Evolutionary conservation across 345 rosid genomes (phyloP).

Genomic region (Chamaenerion angustifolium): DNA sequence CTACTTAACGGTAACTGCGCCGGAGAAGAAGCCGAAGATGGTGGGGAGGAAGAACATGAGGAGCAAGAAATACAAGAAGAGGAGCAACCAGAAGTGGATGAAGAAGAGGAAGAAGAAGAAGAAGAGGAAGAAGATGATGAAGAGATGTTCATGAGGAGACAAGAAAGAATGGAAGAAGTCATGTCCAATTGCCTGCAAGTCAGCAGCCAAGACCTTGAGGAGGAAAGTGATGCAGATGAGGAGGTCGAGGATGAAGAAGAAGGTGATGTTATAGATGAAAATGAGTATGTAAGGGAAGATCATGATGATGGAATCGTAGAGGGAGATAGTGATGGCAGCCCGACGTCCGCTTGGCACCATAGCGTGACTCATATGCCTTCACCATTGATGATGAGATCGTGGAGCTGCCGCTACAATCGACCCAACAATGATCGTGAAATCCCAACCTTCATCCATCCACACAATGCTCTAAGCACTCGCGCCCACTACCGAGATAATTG

Average conservation of each 20-base stretch:
- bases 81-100: background rate
- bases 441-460: too few relatives aligned
- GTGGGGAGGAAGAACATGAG: too few relatives aligned
- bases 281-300: background rate
- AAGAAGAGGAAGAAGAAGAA: background rate
- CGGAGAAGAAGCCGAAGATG: too few relatives aligned
- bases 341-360: too few relatives aligned
- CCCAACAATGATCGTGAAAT: too few relatives aligned
- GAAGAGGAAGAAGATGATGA: constrained; percentile 11
- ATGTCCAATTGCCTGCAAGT: constrained; percentile 11
- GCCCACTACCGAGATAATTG: too few relatives aligned
- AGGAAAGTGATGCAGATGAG: background rate
- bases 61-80: background rate
- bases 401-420: too few relatives aligned
- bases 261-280: constrained; percentile 12
- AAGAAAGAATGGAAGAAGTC: constrained; percentile 20
- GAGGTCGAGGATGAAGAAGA: constrained; percentile 1
- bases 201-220: constrained; percentile 7
- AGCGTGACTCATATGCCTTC: too few relatives aligned
- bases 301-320: constrained; percentile 4
- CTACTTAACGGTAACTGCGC: background rate
- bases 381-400: too few relatives aligned
- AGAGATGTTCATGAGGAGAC: constrained; percentile 11
- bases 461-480: too few relatives aligned
- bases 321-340: too few relatives aligned